Conservation (phyloP, 495 filamentous ascomycete genomes). For the Hyphodiscus hymeniophilus region DNA sequence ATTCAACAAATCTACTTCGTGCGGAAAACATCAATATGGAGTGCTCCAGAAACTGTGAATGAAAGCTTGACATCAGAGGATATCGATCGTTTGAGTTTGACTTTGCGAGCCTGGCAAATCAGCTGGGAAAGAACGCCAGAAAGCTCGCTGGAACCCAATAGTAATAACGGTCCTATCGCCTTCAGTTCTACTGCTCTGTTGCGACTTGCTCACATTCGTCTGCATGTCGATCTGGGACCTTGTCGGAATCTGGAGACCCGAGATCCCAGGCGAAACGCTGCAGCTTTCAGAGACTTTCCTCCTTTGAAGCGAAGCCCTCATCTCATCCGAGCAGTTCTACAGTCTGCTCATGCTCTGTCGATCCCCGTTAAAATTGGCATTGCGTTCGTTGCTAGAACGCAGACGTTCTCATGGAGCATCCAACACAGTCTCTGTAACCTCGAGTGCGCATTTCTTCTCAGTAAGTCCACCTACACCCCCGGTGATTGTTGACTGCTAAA, state of each 20-base stretch:
- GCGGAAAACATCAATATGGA: constrained; percentile 46
- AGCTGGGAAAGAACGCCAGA: constrained; percentile 50
- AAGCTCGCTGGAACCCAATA: constrained; percentile 42
- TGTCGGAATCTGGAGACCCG: constrained; percentile 53
- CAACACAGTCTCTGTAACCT: constrained; percentile 63
- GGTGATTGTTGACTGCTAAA: neutral
- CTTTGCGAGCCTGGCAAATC: constrained; percentile 53
- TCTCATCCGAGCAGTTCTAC: constrained; percentile 52
- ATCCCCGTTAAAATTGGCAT: constrained; percentile 62
- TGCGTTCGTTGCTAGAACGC: constrained; percentile 59
- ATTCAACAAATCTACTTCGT: constrained; percentile 62
- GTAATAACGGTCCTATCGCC: constrained; percentile 50
- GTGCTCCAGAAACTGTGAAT: constrained; percentile 34
- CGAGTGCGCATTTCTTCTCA: constrained; percentile 61
- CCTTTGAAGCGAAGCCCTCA: constrained; percentile 48
- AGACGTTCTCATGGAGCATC: constrained; percentile 63
- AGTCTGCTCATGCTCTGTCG: constrained; percentile 61
- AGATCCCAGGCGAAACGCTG: constrained; percentile 51
- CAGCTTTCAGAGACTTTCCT: constrained; percentile 49
- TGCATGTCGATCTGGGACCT: constrained; percentile 59
- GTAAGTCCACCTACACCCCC: constrained; percentile 30
- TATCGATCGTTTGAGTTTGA: constrained; percentile 48
- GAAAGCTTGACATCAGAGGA: constrained; percentile 43
- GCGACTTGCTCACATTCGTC: constrained; percentile 56
- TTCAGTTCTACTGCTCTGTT: constrained; percentile 61